Percentiles rank a stretch among this genome's conserved stretches.
Conservation (phyloP, 108 stramenopile species). For the Cyclotella kingstonii region DNA sequence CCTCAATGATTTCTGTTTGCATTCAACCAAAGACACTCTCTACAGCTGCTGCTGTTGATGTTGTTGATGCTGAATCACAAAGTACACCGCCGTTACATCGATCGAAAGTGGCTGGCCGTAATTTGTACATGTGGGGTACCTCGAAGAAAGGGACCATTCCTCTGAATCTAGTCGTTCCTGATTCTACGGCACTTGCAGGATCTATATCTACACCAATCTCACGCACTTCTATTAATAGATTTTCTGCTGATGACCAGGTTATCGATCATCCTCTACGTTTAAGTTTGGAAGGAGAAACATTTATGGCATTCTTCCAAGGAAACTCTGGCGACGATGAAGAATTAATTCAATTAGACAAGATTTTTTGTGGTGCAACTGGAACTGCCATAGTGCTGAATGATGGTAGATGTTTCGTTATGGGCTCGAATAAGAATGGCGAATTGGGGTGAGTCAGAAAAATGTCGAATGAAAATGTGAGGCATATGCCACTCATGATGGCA, state of each 20-base stretch:
- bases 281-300: constrained; percentile 10
- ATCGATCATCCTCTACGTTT: constrained; percentile 32
- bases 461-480: background rate
- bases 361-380: constrained; percentile 65
- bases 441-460: constrained; percentile 42
- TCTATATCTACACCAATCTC: background rate
- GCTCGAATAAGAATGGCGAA: constrained; percentile 76
- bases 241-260: constrained; percentile 21
- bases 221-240: background rate
- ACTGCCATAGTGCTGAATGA: constrained; percentile 54
- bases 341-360: constrained; percentile 7
- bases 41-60: background rate
- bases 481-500: background rate
- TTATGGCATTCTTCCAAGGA: constrained; percentile 9
- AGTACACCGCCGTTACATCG: background rate
- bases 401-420: constrained; percentile 57
- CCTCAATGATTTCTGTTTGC: too few species aligned
- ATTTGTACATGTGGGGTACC: constrained; percentile 46
- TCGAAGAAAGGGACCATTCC: constrained; percentile 38
- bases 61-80: background rate
- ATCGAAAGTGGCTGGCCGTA: background rate
- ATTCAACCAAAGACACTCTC: too few species aligned
- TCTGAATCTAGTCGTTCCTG: constrained; percentile 7
- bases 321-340: background rate
- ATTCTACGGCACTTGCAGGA: background rate